Base-by-base conservation (phyloP, 163 green algal genomes). In the Chlorella variabilis region DNA sequence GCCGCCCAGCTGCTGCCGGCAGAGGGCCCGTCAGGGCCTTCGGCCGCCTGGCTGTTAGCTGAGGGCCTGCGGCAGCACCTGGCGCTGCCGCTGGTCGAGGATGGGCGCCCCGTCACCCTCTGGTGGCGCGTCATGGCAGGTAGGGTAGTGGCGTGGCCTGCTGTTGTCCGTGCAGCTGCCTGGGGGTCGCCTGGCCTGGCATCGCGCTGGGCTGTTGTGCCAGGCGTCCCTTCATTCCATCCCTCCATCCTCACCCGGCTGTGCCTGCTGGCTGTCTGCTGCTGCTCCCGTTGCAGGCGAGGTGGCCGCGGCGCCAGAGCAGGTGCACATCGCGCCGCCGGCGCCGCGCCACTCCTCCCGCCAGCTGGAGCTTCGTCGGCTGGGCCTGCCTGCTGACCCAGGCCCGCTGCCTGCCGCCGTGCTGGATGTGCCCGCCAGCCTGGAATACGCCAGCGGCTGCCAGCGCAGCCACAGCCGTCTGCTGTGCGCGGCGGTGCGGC, bases 391-490 rank as follows among this genome's bases (percentile, higher is more conserved):
- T 3, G 49, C 17, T 25, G 65, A 77, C 3, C 18, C 18, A 9
- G 23, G 51, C 15, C 5, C 63, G 13, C 27, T n/a, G 15, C 76
- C 77, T 5, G 31, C 65, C 0, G 77, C 76, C 3, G 39, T 73
- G 48, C 68, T 85, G 38, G 65, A 81, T 42, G 29, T 85, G 20
- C 38, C 71, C 8, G 51, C 70, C 29, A 68, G 9, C 33, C 31
- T 85, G 38, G 58, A 85, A 33, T 85, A 85, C 17, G 41, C 65
- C 56, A 82, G 71, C 54, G 80, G 80, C 29, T 85, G 80, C 75
- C 54, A 74, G 45, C 70, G 80, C 63, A 85, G 69, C 73, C 73
- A 82, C 75, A 54, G 38, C 39, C 39, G 73, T 20, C 25, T 80
- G 65, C 66, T 85, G 74, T 9, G 56, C 2, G 65, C 78, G 7